Percentiles rank a stretch among this genome's conserved stretches.
phyloP scores from a whole-genome alignment of 1,139 yeast species.

The Ogataea hybrid region DNA sequence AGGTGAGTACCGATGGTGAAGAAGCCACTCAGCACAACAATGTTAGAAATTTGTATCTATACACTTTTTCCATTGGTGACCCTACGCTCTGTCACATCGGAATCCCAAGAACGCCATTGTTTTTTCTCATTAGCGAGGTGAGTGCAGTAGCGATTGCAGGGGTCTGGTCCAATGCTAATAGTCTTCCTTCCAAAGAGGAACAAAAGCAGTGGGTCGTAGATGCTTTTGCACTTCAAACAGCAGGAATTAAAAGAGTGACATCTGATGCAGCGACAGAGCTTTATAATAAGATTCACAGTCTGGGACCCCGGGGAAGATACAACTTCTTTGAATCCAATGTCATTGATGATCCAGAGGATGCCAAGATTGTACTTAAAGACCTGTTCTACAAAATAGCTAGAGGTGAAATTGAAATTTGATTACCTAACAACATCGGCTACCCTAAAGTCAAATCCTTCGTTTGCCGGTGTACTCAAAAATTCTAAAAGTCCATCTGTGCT shows the following conservation, averaged over 20 bases:
- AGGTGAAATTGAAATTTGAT: background rate
- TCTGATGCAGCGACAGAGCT: background rate
- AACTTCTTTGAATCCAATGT: background rate
- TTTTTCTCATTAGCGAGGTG: conserved; percentile 43
- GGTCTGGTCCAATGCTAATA: conserved; percentile 36
- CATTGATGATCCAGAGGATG: background rate
- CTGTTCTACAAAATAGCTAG: conserved; percentile 1
- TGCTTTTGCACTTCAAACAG: background rate
- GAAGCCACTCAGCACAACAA: conserved; percentile 10
- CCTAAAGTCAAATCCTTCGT: no score
- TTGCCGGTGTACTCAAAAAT: no score
- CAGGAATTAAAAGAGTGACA: background rate
- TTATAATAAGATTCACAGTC: background rate
- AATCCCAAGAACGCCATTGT: conserved; percentile 38
- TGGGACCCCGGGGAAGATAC: conserved; percentile 2
- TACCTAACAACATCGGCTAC: no score
- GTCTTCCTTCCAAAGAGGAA: conserved; percentile 26
- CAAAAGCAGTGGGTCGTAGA: conserved; percentile 22
- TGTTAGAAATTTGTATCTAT: conserved; percentile 37
- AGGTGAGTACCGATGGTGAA: conserved; percentile 17
- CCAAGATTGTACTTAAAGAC: background rate
- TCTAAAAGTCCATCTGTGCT: no score
- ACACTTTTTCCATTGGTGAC: conserved; percentile 42
- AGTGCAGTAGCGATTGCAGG: conserved; percentile 49
- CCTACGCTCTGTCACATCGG: conserved; percentile 45